Percentiles rank a stretch among this genome's conserved stretches.
phyloP scores from a whole-genome alignment of 2,329 filamentous ascomycete genomes.

The Xylariaceae sp. region DNA sequence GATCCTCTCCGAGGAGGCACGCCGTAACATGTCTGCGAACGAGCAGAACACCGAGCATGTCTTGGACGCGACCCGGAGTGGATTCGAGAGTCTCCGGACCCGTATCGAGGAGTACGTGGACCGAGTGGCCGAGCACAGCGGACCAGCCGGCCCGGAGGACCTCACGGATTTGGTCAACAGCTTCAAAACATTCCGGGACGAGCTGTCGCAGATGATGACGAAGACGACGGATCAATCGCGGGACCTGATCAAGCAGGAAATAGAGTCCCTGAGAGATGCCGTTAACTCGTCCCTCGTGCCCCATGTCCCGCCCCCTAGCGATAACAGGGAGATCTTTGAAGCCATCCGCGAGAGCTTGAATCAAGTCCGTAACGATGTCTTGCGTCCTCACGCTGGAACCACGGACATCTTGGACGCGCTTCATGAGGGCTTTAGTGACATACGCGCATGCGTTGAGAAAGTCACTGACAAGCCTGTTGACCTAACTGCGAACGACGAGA shows the following conservation, averaged over 20 bases:
- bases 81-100: conserved; percentile 64
- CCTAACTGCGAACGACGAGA: conserved; percentile 80
- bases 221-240: conserved; percentile 47
- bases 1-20: conserved; percentile 57
- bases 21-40: conserved; percentile 73
- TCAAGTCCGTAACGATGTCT: conserved; percentile 69
- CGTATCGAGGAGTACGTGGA: conserved; percentile 82
- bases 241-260: conserved; percentile 72
- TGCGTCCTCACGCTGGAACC: conserved; percentile 61
- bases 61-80: conserved; percentile 80
- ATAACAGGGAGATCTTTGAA: conserved; percentile 63
- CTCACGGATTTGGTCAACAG: conserved; percentile 63
- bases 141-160: conserved; percentile 65
- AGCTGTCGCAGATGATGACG: conserved; percentile 58
- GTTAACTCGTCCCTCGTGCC: conserved; percentile 66
- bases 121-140: conserved; percentile 51
- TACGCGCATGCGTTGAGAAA: conserved; percentile 71
- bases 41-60: conserved; percentile 83
- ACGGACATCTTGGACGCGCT: conserved; percentile 85
- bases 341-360: conserved; percentile 68
- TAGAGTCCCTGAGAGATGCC: conserved; percentile 73
- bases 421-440: conserved; percentile 76
- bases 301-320: conserved; percentile 39
- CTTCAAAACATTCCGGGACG: conserved; percentile 61
- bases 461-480: conserved; percentile 75